A percentile compares a stretch with the other conserved stretches of the same genome.
phyloP scores from a whole-genome alignment of 257 asterid species.

The Fraxinus quadrangulata region DNA sequence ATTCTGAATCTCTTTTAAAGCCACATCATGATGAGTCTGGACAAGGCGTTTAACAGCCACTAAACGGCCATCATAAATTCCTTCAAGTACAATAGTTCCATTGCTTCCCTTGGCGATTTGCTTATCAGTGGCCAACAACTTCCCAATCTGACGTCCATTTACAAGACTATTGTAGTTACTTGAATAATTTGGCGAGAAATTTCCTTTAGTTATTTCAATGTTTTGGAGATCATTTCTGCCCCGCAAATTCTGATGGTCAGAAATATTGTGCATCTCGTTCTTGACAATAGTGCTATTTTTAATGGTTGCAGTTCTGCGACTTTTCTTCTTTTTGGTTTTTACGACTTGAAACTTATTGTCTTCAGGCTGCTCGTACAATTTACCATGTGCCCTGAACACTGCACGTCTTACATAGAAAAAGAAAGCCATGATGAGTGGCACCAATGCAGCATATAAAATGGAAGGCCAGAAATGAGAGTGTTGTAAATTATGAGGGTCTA shows the following conservation, averaged over 20 bases:
- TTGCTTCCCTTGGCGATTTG: conserved; percentile 93
- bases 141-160: conserved; percentile 71
- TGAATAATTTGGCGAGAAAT: conserved; percentile 30
- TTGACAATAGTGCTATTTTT: conserved; percentile 33
- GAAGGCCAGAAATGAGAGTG: conserved; percentile 45
- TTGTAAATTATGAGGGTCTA: conserved; percentile 30
- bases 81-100: conserved; percentile 86
- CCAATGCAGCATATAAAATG: conserved; percentile 33
- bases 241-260: conserved; percentile 17
- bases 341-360: conserved; percentile 41
- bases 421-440: conserved; percentile 39
- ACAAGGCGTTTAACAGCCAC: conserved; percentile 95
- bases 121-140: conserved; percentile 51
- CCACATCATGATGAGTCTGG: conserved; percentile 78
- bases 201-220: conserved; percentile 19
- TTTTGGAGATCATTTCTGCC: conserved; percentile 29
- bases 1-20: conserved; percentile 82
- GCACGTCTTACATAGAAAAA: conserved; percentile 28
- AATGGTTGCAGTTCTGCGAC: conserved; percentile 50
- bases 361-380: conserved; percentile 33
- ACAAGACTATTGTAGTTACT: conserved; percentile 23
- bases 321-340: conserved; percentile 59
- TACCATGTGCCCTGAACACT: conserved; percentile 24
- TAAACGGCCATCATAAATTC: conserved; percentile 77
- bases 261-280: conserved; percentile 29